phyloP scores from a whole-genome alignment of 2,329 filamentous ascomycete genomes.

The Penicillium sp. region DNA sequence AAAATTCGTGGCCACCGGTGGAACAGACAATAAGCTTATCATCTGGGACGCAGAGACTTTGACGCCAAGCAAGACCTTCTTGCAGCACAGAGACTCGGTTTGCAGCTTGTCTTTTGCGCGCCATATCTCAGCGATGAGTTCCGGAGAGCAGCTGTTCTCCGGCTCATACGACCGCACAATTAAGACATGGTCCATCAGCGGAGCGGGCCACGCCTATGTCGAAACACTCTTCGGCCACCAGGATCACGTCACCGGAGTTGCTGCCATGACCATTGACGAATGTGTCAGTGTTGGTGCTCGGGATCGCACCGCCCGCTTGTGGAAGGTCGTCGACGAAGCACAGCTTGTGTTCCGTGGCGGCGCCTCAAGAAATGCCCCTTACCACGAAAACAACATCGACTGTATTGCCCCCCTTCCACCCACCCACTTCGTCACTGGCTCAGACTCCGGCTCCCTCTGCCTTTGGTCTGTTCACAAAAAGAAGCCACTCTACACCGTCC shows the following conservation, averaged over 20 bases:
- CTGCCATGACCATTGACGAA: constrained; percentile 77
- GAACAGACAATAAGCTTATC: constrained; percentile 77
- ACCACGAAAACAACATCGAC: constrained; percentile 82
- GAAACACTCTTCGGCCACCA: constrained; percentile 97
- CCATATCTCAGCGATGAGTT: constrained; percentile 57
- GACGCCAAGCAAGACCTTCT: constrained; percentile 75
- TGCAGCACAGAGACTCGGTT: constrained; percentile 86
- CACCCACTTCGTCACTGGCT: constrained; percentile 88
- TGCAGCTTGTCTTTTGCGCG: constrained; percentile 81
- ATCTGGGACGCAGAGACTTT: constrained; percentile 82
- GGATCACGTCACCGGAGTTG: constrained; percentile 81
- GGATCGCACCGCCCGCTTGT: constrained; percentile 85
- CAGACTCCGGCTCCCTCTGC: constrained; percentile 81
- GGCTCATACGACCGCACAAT: constrained; percentile 88
- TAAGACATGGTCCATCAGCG: constrained; percentile 81
- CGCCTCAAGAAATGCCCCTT: constrained; percentile 47
- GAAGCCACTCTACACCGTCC: constrained; percentile 79
- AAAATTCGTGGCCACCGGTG: constrained; percentile 86
- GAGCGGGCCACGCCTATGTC: constrained; percentile 83
- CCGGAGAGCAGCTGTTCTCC: constrained; percentile 82
- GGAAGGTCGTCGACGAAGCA: constrained; percentile 94
- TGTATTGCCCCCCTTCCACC: constrained; percentile 86
- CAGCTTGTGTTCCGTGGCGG: constrained; percentile 94
- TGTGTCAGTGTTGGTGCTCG: constrained; percentile 88
- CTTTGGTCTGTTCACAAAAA: constrained; percentile 93